phyloP scores from a whole-genome alignment of 208 protist genomes.

The Phytomonas serpens region DNA sequence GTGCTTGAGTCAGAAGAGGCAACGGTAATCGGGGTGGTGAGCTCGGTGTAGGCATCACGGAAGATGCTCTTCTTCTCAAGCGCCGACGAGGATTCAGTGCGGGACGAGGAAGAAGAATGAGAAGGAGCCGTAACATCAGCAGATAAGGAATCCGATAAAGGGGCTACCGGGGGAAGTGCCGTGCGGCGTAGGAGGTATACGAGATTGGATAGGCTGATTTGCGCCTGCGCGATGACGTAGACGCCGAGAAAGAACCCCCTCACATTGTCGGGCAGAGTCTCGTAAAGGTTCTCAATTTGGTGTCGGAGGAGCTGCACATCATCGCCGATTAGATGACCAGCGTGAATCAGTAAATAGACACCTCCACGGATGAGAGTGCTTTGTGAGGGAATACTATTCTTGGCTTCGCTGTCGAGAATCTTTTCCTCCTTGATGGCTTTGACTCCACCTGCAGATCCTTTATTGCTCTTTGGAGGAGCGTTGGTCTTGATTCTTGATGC shows the following conservation, averaged over 20 bases:
- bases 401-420: neutral
- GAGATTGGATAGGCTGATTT: neutral
- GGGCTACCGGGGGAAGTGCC: neutral
- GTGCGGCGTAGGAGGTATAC: neutral
- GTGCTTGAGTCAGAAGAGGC: too few species aligned
- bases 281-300: slow-evolving; percentile 16
- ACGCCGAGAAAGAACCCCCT: neutral
- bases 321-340: slow-evolving; percentile 8
- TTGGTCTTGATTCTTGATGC: neutral
- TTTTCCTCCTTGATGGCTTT: neutral
- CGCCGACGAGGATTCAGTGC: slow-evolving; percentile 4
- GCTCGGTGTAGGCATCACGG: slow-evolving; percentile 15
- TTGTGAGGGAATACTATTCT: neutral
- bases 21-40: slow-evolving; percentile 10
- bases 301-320: slow-evolving; percentile 21
- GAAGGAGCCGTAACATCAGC: neutral
- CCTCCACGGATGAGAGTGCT: neutral
- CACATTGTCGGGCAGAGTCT: neutral
- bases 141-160: neutral
- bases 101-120: neutral
- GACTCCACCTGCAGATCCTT: neutral
- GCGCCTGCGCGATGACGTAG: neutral
- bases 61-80: slow-evolving; percentile 12
- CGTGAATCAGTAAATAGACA: slow-evolving; percentile 20
- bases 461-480: neutral